These are phyloP conservation scores for Sicyos baderoa DNA, from an alignment of 306 rosid genomes.

Conservation along the genomic window DNA sequence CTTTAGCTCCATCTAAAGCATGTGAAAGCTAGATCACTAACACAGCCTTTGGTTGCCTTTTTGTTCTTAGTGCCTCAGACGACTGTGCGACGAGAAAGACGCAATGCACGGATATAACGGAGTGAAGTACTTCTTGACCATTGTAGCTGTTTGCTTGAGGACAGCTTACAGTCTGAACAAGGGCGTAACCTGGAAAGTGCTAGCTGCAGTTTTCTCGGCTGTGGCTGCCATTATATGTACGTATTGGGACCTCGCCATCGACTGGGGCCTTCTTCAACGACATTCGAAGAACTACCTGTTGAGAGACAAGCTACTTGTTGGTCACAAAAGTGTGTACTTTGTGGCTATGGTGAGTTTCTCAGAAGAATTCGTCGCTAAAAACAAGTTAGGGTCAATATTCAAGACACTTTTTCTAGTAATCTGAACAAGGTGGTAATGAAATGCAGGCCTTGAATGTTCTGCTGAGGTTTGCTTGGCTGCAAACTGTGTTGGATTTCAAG, in stretches of 20 bases:
- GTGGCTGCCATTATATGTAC: slow-evolving; percentile 41
- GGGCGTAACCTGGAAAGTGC: slow-evolving; percentile 29
- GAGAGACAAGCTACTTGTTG: slow-evolving; percentile 56
- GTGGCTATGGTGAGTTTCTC: slow-evolving; percentile 45
- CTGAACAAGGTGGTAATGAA: background rate
- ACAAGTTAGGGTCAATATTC: background rate
- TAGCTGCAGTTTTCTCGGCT: slow-evolving; percentile 40
- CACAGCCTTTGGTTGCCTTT: background rate
- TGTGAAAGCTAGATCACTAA: background rate
- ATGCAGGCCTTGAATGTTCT: slow-evolving; percentile 52
- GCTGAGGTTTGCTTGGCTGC: slow-evolving; percentile 70
- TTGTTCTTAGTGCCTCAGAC: slow-evolving; percentile 43
- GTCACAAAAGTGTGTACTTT: slow-evolving; percentile 41
- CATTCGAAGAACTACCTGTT: slow-evolving; percentile 53
- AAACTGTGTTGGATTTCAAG: slow-evolving; percentile 38
- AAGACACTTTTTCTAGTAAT: background rate
- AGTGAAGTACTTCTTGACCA: slow-evolving; percentile 46
- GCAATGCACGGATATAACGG: slow-evolving; percentile 54
- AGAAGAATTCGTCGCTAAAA: background rate
- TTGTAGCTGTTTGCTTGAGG: slow-evolving; percentile 50
- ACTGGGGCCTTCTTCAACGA: slow-evolving; percentile 66
- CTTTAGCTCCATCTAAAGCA: background rate
- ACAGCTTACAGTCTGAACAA: slow-evolving; percentile 32
- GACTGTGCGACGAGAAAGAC: slow-evolving; percentile 53
- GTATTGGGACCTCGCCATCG: slow-evolving; percentile 61